phyloP scores from a whole-genome alignment of 768 basidiomycete species.

The Hericium erinaceus region DNA sequence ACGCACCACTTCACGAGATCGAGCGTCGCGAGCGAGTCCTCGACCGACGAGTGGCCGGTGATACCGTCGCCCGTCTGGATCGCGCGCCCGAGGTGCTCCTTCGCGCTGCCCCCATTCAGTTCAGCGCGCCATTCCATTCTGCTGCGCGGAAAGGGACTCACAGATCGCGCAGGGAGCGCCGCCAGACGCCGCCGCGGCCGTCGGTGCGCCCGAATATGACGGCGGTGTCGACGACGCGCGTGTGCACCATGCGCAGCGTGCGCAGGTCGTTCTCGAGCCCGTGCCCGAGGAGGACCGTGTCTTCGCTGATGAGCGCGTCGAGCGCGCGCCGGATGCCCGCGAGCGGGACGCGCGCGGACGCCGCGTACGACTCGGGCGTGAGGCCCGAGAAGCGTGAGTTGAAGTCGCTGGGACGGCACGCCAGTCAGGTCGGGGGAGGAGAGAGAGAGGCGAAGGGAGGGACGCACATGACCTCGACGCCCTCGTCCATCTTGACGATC shows the following conservation, averaged over 20 bases:
- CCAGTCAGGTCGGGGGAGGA: neutral
- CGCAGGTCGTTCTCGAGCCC: constrained; percentile 92
- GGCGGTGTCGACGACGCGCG: constrained; percentile 78
- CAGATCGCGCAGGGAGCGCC: constrained; percentile 78
- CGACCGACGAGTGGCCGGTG: constrained; percentile 81
- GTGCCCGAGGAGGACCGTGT: constrained; percentile 86
- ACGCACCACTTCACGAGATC: constrained; percentile 83
- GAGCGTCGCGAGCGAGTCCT: constrained; percentile 83
- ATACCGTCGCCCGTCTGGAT: constrained; percentile 77
- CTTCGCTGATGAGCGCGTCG: constrained; percentile 58
- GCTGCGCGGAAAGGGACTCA: constrained; percentile 23
- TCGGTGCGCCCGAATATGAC: constrained; percentile 78
- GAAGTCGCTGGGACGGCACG: constrained; percentile 51
- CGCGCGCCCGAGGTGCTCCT: constrained; percentile 67
- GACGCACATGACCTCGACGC: constrained; percentile 66
- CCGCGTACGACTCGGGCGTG: constrained; percentile 44
- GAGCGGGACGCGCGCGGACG: constrained; percentile 55
- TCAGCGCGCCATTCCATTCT: constrained; percentile 3
- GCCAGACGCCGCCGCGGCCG: constrained; percentile 40
- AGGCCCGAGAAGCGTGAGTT: constrained; percentile 90
- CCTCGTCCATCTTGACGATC: constrained; percentile 71
- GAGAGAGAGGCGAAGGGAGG: neutral
- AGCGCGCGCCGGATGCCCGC: constrained; percentile 57
- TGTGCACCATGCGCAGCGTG: constrained; percentile 82
- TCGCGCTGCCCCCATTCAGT: constrained; percentile 41